Conservation (phyloP, 2,329 filamentous ascomycete species). For the Rhynchosporium secalis region DNA sequence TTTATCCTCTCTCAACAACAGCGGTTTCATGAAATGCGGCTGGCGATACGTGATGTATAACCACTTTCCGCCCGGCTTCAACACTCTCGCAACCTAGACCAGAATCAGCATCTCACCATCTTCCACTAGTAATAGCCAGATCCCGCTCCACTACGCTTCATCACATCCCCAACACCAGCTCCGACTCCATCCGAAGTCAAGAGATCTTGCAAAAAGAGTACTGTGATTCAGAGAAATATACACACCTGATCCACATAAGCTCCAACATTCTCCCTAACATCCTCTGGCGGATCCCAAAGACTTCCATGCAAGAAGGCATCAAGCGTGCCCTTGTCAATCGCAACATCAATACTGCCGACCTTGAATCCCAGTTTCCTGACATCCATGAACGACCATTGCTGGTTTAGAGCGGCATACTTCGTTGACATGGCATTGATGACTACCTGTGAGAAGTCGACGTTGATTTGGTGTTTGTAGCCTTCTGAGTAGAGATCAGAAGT, state of each 20-base stretch:
- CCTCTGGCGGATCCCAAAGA: slow-evolving; percentile 51
- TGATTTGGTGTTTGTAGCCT: slow-evolving; percentile 54
- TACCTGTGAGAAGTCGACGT: slow-evolving; percentile 56
- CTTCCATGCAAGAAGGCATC: slow-evolving; percentile 56
- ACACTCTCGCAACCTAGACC: slow-evolving; percentile 46
- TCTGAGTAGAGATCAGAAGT: slow-evolving; percentile 48
- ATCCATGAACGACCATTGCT: slow-evolving; percentile 50
- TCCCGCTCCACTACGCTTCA: background rate
- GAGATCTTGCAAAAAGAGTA: slow-evolving; percentile 3
- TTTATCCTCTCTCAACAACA: slow-evolving; percentile 45
- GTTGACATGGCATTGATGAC: slow-evolving; percentile 54
- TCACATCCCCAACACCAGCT: background rate
- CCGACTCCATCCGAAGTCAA: background rate
- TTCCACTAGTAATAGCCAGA: background rate
- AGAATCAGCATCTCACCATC: slow-evolving; percentile 13
- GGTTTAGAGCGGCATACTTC: slow-evolving; percentile 42
- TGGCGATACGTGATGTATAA: slow-evolving; percentile 56
- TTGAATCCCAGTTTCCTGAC: slow-evolving; percentile 51
- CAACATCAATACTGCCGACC: slow-evolving; percentile 50
- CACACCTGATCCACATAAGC: slow-evolving; percentile 52
- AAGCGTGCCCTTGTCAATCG: slow-evolving; percentile 58
- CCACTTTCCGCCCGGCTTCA: slow-evolving; percentile 50
- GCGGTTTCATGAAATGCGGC: slow-evolving; percentile 53
- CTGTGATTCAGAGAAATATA: background rate
- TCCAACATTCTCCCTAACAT: slow-evolving; percentile 49